Evolutionary conservation across 768 basidiomycete species (phyloP).

Genomic region (Russula sp.): DNA sequence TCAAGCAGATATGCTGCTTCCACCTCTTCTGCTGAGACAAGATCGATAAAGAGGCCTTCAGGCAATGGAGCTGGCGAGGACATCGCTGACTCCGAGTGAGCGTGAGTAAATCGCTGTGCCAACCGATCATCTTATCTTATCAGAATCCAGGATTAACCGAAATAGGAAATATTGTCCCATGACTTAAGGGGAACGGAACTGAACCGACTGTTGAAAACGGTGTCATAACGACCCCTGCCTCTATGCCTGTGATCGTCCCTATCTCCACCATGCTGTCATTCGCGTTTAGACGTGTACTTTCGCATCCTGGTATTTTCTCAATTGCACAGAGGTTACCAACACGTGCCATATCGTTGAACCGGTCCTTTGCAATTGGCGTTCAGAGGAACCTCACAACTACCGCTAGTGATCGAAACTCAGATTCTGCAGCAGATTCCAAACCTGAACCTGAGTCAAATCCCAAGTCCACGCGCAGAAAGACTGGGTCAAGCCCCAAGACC

Average conservation of each 20-base stretch:
- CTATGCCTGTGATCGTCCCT: no score
- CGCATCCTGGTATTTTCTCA: constrained; percentile 7
- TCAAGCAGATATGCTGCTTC: constrained; percentile 49
- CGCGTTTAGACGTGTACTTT: constrained; percentile 10
- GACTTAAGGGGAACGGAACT: background rate
- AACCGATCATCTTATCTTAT: constrained; percentile 6
- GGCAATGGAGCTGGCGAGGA: constrained; percentile 10
- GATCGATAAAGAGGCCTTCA: constrained; percentile 40
- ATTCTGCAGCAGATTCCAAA: constrained; percentile 2
- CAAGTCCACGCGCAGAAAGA: constrained; percentile 8
- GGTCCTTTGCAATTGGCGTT: background rate
- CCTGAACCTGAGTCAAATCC: constrained; percentile 11
- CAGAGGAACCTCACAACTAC: constrained; percentile 9
- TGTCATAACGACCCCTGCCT: background rate
- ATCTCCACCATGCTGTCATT: constrained; percentile 13
- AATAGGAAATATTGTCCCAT: constrained; percentile 20
- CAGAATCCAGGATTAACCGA: background rate
- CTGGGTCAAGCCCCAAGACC: background rate
- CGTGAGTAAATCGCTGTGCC: background rate
- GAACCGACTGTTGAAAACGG: no score
- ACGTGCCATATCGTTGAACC: background rate
- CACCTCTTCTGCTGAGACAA: constrained; percentile 44
- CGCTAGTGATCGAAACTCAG: background rate
- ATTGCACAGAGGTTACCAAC: background rate
- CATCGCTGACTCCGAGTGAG: constrained; percentile 1